Base-by-base conservation (phyloP, 192 early-diverging fungal species). In the Mortierella alpina region DNA sequence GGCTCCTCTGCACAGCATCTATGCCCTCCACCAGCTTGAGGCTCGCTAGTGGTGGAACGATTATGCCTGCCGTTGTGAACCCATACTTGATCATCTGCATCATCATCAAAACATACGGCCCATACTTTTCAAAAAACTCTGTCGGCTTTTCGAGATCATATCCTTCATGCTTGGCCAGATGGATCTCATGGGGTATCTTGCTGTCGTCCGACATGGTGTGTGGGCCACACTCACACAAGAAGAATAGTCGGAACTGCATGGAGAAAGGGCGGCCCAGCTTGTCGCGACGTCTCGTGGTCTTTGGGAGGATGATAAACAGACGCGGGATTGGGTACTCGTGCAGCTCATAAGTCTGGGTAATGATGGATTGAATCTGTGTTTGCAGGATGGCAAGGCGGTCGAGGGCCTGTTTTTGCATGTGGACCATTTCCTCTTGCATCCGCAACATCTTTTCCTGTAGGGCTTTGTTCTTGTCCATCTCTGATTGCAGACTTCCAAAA, bases 181-280 rank as follows among this genome's bases (percentile, higher is more conserved):
- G 67, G 48, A 69, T 50, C 9, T 53, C 47, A 54, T 59, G 58
- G 9, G 11, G n/a, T 48, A 55, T 47, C 42, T 46, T 44, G 46
- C 39, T 10, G n/a, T 50, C 17, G 41, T 56, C 15, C 7, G 67
- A 42, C 56, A 22, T 41, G 0, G 74, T 69, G 22, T 69, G 74
- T 0, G 23, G 49, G 4, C 74, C 74, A 46, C 74, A 74, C 65
- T 75, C 72, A 23, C 72, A 75, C 22, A 75, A 46, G 49, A 75
- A 75, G 44, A 48, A 61, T 5, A 75, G 59, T 5, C 44, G 57
- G 58, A 75, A 75, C 51, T 75, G 57, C 44, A 46, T 66, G 4
- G 40, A 13, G 51, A 53, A 52, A 5, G 39, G 47, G n/a, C n/a
- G 40, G 12, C 20, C 18, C 4, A 66, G 22, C 14, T 40, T 39